A percentile compares a stretch with the other conserved stretches of the same genome.
These are phyloP conservation scores for Cytospora piceicola DNA, from an alignment of 2,329 filamentous ascomycete species.

Conservation along the genomic window DNA sequence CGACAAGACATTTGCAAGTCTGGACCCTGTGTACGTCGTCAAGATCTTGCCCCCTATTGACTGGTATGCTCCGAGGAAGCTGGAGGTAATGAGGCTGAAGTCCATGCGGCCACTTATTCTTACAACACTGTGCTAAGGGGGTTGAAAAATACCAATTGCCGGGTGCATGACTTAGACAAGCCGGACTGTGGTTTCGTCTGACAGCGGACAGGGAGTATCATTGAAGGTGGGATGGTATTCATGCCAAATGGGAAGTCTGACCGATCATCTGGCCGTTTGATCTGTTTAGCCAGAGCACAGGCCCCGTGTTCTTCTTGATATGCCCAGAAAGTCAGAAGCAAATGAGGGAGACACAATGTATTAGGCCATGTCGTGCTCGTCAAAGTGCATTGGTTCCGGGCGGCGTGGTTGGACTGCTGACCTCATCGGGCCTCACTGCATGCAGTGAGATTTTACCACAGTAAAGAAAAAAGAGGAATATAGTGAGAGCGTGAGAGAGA, in stretches of 20 bases:
- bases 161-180: not conserved
- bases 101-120: conserved; percentile 15
- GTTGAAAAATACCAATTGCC: not conserved
- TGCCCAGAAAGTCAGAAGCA: not conserved
- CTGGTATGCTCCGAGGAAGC: not conserved
- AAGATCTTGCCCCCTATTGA: not conserved
- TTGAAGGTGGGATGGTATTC: not conserved
- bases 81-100: not conserved
- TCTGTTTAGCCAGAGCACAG: not conserved
- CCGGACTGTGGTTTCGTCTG: conserved; percentile 7
- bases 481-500: not conserved
- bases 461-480: no score
- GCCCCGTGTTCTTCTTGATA: not conserved
- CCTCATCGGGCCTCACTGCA: conserved; percentile 20
- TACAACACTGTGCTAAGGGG: conserved; percentile 1
- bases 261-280: no score
- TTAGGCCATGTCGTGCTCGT: not conserved
- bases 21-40: not conserved
- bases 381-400: not conserved
- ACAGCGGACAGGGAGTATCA: not conserved
- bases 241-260: not conserved
- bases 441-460: conserved; percentile 20
- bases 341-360: not conserved
- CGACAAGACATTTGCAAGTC: not conserved
- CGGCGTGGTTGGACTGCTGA: conserved; percentile 4